A percentile compares a stretch with the other conserved stretches of the same genome.
phyloP scores from a whole-genome alignment of 192 early-diverging fungal genomes.

The Irineochytrium annulatum region DNA sequence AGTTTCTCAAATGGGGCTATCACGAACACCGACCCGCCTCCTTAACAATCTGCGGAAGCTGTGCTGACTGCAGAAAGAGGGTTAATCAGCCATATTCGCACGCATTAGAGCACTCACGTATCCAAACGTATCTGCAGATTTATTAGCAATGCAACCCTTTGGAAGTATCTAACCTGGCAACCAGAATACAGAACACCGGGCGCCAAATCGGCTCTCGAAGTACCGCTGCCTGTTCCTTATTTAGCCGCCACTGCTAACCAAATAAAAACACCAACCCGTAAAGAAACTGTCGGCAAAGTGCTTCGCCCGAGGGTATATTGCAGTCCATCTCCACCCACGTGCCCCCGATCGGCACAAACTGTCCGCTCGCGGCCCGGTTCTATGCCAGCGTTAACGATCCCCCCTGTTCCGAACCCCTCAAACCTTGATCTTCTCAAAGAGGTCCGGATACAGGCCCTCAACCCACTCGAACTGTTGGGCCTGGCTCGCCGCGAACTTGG shows the following conservation, averaged over 20 bases:
- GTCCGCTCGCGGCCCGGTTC: constrained; percentile 60
- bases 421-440: constrained; percentile 74
- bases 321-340: constrained; percentile 99
- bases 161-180: constrained; percentile 78
- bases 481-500: constrained; percentile 88
- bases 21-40: constrained; percentile 43
- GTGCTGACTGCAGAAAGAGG: constrained; percentile 12
- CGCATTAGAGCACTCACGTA: constrained; percentile 13
- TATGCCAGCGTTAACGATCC: too few relatives aligned
- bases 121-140: constrained; percentile 23
- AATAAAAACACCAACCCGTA: constrained; percentile 54
- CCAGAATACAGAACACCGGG: constrained; percentile 70
- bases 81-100: neutral
- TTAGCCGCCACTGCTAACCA: neutral
- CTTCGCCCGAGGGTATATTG: constrained; percentile 93
- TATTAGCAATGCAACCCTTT: neutral
- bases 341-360: constrained; percentile 90
- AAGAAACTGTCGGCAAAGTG: constrained; percentile 87
- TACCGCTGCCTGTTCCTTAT: constrained; percentile 56
- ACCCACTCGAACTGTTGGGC: constrained; percentile 97
- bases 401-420: too few relatives aligned
- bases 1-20: constrained; percentile 1
- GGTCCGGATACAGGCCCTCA: constrained; percentile 69
- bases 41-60: constrained; percentile 84
- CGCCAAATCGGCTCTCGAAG: constrained; percentile 61